Base-by-base conservation (phyloP, 1,284 basidiomycete genomes). In the Trichosporon ovoides region DNA sequence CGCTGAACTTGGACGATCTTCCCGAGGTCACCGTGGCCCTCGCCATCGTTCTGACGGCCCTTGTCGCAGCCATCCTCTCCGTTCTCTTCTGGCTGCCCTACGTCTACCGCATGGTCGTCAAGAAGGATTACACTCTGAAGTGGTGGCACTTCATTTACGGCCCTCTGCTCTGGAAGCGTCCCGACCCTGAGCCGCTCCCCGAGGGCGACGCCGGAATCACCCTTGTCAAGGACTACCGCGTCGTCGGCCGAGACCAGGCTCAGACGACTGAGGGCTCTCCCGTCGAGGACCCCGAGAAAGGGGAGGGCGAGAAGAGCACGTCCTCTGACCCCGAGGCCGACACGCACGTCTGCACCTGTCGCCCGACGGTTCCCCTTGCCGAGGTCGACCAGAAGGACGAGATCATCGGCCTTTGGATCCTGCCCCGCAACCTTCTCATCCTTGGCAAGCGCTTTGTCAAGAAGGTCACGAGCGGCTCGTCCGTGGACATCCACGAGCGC, bases 51-150 rank as follows among this genome's bases (percentile, higher is more conserved):
- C 69, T 77, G n/a, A 78, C 79, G n/a, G 76, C 68, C 3, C 56
- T 73, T 6, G 79, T 77, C 35, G 62, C 79, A 36, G 63, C 73
- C n/a, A 53, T 73, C 52, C 65, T 81, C 10, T 69, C 80, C 3
- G 48, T 73, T 53, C 31, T 81, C 58, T 81, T 81, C 71, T 81
- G 79, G 77, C 53, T 81, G 2, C 80, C 80, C 3, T 81, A 71
- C 67, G 79, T 81, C 53, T 67, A 78, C 68, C 59, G 63, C 65
- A 78, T 77, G 62, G 78, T 80, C 57, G 65, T 80, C 61, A 73
- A 73, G 63, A 77, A 79, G 65, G 80, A 81, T 65, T 78, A 79
- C 73, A 81, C 72, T 22, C 53, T 77, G 48, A 67, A 71, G 56
- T 74, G 65, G 65, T 80, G 73, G 67, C 77, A 80, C 67, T 77